Conservation (phyloP, 352 stramenopile species). For the Peronospora tabacina region DNA sequence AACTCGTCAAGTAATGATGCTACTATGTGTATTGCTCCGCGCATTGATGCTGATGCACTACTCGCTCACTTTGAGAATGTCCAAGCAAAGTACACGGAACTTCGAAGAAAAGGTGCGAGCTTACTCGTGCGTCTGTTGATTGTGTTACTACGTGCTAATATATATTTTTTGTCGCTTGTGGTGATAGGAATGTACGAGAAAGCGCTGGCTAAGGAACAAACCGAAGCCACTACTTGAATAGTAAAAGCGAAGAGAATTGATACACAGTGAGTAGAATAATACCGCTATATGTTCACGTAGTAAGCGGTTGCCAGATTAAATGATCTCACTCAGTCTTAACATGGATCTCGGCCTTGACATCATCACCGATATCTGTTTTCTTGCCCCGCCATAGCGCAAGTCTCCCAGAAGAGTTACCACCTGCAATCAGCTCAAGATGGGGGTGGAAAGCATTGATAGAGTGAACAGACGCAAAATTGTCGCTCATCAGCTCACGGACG, state of each 20-base stretch:
- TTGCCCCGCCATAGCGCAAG: conserved; percentile 49
- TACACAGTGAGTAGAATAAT: conserved; percentile 10
- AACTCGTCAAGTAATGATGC: conserved; percentile 18
- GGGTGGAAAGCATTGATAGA: conserved; percentile 86
- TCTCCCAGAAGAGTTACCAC: conserved; percentile 71
- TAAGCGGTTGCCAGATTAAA: neutral
- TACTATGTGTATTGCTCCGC: conserved; percentile 8
- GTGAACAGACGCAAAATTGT: conserved; percentile 73
- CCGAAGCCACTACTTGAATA: conserved; percentile 7
- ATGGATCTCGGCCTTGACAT: conserved; percentile 6
- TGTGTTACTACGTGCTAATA: conserved; percentile 3
- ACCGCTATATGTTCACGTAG: conserved; percentile 1
- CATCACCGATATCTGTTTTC: conserved; percentile 19
- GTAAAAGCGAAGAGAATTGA: conserved; percentile 2
- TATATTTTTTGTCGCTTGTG: conserved; percentile 1
- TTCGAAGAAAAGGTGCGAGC: conserved; percentile 55
- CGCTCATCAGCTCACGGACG: conserved; percentile 59
- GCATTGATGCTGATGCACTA: conserved; percentile 46
- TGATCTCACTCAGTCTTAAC: conserved; percentile 12
- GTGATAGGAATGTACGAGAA: conserved; percentile 54
- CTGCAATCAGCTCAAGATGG: conserved; percentile 52
- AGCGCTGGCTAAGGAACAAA: conserved; percentile 47
- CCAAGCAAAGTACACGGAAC: conserved; percentile 60
- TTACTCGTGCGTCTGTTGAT: neutral
- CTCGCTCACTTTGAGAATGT: conserved; percentile 71